Percentiles rank a stretch among this genome's conserved stretches.
phyloP scores from a whole-genome alignment of 306 rosid genomes.

The Ormosia semicastrata region DNA sequence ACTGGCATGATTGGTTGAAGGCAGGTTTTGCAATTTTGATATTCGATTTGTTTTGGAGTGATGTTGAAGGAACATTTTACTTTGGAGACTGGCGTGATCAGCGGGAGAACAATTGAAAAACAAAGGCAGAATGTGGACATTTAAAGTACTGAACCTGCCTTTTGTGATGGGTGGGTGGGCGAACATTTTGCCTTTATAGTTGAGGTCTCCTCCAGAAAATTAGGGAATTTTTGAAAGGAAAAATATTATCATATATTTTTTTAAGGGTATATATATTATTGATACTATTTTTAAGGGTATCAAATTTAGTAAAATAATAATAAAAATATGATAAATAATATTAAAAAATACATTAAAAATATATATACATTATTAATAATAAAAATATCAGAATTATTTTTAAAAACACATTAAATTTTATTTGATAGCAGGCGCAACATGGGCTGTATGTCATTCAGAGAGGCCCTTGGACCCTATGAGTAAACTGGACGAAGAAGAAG shows the following conservation, averaged over 20 bases:
- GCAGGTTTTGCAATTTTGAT: constrained; percentile 10
- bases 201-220: constrained; percentile 1
- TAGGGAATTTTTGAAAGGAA: too few species aligned
- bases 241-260: too few species aligned
- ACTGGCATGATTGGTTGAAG: constrained; percentile 22
- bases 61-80: constrained; percentile 28
- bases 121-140: background rate
- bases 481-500: too few species aligned
- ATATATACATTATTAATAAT: too few species aligned
- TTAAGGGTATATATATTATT: too few species aligned
- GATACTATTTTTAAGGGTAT: too few species aligned
- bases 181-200: constrained; percentile 18
- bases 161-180: background rate
- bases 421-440: background rate
- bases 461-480: too few species aligned
- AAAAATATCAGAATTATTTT: constrained; percentile 17
- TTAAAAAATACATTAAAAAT: too few species aligned
- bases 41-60: constrained; percentile 17
- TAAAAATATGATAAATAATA: too few species aligned
- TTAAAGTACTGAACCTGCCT: constrained; percentile 9
- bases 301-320: too few species aligned
- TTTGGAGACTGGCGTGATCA: constrained; percentile 34
- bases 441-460: background rate
- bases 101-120: constrained; percentile 28
- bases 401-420: background rate